Evolutionary conservation across 176 grass and related monocot species (phyloP).

Genomic region (Chloris gayana): DNA sequence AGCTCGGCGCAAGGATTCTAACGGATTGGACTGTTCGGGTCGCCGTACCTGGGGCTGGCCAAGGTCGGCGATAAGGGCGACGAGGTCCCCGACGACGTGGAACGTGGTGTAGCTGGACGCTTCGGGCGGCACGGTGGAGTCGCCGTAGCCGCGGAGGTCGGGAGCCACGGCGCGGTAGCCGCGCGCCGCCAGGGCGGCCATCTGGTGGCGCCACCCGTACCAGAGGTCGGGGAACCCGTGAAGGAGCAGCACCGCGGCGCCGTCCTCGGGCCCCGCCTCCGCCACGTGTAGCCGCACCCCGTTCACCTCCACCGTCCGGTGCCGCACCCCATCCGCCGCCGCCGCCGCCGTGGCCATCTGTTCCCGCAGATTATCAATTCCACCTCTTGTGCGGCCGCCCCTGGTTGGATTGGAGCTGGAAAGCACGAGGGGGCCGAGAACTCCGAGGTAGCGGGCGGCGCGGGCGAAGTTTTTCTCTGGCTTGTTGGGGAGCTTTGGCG

Average conservation of each 20-base stretch:
- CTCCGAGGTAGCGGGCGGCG: not conserved
- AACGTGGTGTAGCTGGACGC: constrained; percentile 49
- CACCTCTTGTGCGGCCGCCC: not conserved
- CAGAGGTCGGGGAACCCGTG: constrained; percentile 94
- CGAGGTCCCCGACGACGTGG: constrained; percentile 80
- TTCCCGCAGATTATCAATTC: not conserved
- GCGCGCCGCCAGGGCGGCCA: constrained; percentile 51
- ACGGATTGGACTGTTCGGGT: not conserved
- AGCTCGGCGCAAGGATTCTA: not conserved
- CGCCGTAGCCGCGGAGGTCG: constrained; percentile 80
- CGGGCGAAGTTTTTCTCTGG: not conserved
- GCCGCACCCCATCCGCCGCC: constrained; percentile 52
- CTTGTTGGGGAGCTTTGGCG: not conserved
- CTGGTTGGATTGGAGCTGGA: not conserved
- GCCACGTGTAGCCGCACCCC: constrained; percentile 71
- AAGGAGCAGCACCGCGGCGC: constrained; percentile 52
- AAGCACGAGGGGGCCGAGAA: not conserved
- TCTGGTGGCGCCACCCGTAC: constrained; percentile 90
- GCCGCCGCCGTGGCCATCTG: not conserved
- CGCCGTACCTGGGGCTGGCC: constrained; percentile 45
- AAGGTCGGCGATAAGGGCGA: constrained; percentile 74
- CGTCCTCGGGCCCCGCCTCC: constrained; percentile 57
- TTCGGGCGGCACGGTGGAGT: constrained; percentile 49
- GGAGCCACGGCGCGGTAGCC: constrained; percentile 76
- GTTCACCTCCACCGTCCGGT: constrained; percentile 59